phyloP scores from a whole-genome alignment of 202 grass and related monocot species.

The Alloteropsis angusta region DNA sequence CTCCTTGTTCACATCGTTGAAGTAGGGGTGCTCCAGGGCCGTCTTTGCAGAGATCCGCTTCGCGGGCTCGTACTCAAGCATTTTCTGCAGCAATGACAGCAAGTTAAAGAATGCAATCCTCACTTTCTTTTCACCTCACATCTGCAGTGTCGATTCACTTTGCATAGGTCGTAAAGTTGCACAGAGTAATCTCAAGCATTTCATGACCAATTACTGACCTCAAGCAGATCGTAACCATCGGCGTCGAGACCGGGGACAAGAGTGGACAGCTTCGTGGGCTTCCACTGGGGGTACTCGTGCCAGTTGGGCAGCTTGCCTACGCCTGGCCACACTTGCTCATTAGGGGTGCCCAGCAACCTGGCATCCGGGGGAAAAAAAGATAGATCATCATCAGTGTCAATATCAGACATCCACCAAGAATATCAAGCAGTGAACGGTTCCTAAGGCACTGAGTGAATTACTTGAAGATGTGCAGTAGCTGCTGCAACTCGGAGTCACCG shows the following conservation, averaged over 20 bases:
- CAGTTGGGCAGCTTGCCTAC: conserved; percentile 72
- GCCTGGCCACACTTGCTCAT: conserved; percentile 79
- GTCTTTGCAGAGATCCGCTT: conserved; percentile 76
- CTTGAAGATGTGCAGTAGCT: conserved; percentile 99
- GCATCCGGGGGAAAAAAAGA: neutral
- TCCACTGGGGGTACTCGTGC: conserved; percentile 96
- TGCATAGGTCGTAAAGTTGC: neutral
- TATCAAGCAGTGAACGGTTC: neutral
- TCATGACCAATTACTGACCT: conserved; percentile 33
- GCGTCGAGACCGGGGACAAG: conserved; percentile 49
- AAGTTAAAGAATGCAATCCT: neutral
- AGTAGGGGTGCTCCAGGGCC: conserved; percentile 75
- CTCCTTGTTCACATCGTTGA: conserved; percentile 58
- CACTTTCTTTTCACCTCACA: neutral
- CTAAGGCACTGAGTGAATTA: conserved; percentile 4
- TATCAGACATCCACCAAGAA: neutral
- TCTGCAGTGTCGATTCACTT: neutral
- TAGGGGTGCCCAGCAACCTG: conserved; percentile 89
- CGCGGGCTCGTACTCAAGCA: conserved; percentile 67
- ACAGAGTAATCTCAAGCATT: neutral
- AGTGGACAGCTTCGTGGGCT: conserved; percentile 36
- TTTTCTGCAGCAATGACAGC: conserved; percentile 45
- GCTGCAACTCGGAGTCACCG: conserved; percentile 93
- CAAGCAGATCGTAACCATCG: conserved; percentile 63
- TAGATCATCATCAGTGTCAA: neutral